These are phyloP conservation scores for Fonsecaea monophora DNA, from an alignment of 2,329 filamentous ascomycete species.

Conservation along the genomic window DNA sequence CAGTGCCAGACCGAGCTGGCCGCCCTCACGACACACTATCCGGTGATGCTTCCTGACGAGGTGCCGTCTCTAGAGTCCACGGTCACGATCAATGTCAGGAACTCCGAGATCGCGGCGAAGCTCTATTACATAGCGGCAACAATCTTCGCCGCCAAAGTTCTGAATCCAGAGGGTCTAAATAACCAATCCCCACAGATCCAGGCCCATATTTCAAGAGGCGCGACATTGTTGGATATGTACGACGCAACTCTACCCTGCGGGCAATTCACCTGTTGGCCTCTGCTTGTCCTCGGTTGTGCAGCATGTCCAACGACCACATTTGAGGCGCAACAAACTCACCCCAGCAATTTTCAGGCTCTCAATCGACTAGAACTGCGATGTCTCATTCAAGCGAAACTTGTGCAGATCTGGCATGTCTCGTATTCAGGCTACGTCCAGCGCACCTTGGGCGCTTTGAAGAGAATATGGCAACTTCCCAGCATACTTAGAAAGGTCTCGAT, in stretches of 20 bases:
- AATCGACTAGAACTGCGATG: conserved; percentile 21
- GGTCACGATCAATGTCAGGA: background rate
- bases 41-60: conserved; percentile 10
- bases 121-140: conserved; percentile 30
- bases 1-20: conserved; percentile 29
- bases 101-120: conserved; percentile 29
- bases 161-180: conserved; percentile 23
- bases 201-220: conserved; percentile 12
- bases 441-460: conserved; percentile 24
- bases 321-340: conserved; percentile 4
- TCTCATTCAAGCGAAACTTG: conserved; percentile 26
- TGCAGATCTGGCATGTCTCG: conserved; percentile 33
- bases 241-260: conserved; percentile 28
- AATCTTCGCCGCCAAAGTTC: conserved; percentile 31
- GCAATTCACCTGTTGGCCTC: conserved; percentile 36
- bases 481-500: conserved; percentile 8
- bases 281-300: conserved; percentile 32
- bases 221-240: conserved; percentile 21
- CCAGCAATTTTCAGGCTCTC: background rate
- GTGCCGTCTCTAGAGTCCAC: background rate
- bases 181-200: conserved; percentile 22
- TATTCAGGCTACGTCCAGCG: conserved; percentile 35
- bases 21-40: conserved; percentile 13
- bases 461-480: conserved; percentile 31
- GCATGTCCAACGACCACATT: conserved; percentile 22